Evolutionary conservation across 169 alveolate genomes (phyloP), one percentile per base, ranked within the genome.

Genomic region (Babesia microti): DNA sequence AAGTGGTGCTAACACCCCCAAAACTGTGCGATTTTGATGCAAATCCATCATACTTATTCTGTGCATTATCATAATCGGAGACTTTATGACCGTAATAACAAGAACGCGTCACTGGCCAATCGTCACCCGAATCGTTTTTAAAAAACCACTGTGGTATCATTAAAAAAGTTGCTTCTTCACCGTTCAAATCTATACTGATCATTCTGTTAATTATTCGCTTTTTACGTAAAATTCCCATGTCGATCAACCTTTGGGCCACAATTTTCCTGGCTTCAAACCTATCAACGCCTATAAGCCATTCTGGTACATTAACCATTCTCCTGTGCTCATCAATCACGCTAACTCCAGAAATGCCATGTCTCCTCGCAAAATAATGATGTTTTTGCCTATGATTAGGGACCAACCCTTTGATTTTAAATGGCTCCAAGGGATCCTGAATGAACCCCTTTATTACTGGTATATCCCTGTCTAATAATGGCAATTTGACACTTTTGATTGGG

Each of bases 91-190:
- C 4, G 36, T 43, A 12, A n/a, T 17, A 9, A 58, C n/a, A 36
- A 34, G 28, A 37, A 50, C 58, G 48, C 5, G 42, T 33, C 6
- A 69, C 69, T 37, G 51, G 42, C 11, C 44, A 41, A 33, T 43
- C 3, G 3, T 69, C 76, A 68, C 76, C 53, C 76, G 69, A 65
- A 27, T 57, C 63, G 22, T 65, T 12, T n/a, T 69, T 33, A 29
- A 57, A 47, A 6, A 65, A 14, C 7, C 76, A 65, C 76, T 69
- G 55, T 1, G 48, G 54, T 22, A 39, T 11, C n/a, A n/a, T 39
- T n/a, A 9, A 11, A 9, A 39, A 39, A 9, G 11, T 39, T 39
- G 9, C 11, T 11, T 11, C n/a, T n/a, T 39, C 9, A 39, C 11
- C 9, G 11, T n/a, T 39, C 46, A n/a, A 11, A 11, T n/a, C 46